Percentiles rank a stretch among this genome's conserved stretches.
These are phyloP conservation scores for Nitzschia sp. DNA, from an alignment of 108 stramenopile genomes.

Conservation along the genomic window DNA sequence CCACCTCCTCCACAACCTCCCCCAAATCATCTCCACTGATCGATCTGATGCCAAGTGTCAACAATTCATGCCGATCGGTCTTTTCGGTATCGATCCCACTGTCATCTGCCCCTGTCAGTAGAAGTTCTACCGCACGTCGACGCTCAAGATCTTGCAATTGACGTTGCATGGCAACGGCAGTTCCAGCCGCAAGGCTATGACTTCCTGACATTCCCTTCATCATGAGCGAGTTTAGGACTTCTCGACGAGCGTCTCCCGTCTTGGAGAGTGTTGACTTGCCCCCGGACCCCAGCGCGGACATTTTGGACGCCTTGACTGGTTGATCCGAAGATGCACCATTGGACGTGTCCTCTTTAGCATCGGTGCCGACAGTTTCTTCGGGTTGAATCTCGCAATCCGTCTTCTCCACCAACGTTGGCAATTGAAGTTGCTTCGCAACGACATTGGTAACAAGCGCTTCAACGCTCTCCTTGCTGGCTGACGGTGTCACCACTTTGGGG, in stretches of 20 bases:
- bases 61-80: constrained; percentile 31
- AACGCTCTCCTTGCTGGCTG: constrained; percentile 31
- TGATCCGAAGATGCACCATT: neutral
- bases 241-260: constrained; percentile 70
- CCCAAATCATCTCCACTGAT: constrained; percentile 19
- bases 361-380: neutral
- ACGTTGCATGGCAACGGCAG: constrained; percentile 65
- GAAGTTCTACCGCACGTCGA: constrained; percentile 70
- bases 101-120: constrained; percentile 45
- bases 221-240: constrained; percentile 87
- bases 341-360: neutral
- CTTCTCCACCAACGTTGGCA: constrained; percentile 28
- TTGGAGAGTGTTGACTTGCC: constrained; percentile 25
- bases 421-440: constrained; percentile 32
- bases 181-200: constrained; percentile 74
- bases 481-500: constrained; percentile 27
- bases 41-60: constrained; percentile 37
- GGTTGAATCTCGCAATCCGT: neutral
- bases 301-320: constrained; percentile 20
- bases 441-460: constrained; percentile 41
- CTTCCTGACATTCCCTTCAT: constrained; percentile 76
- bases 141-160: constrained; percentile 78
- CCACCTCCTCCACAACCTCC: neutral
- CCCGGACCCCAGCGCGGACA: constrained; percentile 14
- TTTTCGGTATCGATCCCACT: neutral